Conservation (phyloP, 2,329 filamentous ascomycete species). For the Trichoderma sp. region DNA sequence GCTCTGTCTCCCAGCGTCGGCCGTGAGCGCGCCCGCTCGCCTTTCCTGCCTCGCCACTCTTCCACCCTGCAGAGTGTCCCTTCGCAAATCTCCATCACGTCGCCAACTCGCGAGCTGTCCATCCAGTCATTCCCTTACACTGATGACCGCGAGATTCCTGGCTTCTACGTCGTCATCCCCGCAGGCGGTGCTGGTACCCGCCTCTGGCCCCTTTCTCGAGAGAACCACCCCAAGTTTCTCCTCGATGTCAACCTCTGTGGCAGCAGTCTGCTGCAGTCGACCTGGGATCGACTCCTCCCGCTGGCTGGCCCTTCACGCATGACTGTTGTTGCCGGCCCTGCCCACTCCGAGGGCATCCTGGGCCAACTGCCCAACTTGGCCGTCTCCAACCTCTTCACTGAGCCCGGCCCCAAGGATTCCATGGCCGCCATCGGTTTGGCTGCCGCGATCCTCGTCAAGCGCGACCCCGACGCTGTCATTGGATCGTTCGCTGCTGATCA, state of each 20-base stretch:
- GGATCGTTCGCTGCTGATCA: constrained; percentile 37
- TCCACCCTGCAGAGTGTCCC: constrained; percentile 17
- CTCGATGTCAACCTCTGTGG: constrained; percentile 36
- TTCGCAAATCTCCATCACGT: constrained; percentile 27
- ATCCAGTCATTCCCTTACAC: constrained; percentile 27
- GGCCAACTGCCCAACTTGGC: constrained; percentile 35
- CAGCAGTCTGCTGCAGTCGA: constrained; percentile 36
- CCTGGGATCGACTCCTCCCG: constrained; percentile 36
- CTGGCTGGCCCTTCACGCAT: constrained; percentile 35
- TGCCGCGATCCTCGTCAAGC: constrained; percentile 35
- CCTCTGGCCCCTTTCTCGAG: constrained; percentile 37
- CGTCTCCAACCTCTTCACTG: constrained; percentile 34
- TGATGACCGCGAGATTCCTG: constrained; percentile 34
- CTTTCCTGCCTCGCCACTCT: constrained; percentile 25
- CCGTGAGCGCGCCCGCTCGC: constrained; percentile 22
- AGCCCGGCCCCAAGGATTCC: constrained; percentile 37
- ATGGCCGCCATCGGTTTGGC: constrained; percentile 38
- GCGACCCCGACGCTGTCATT: constrained; percentile 35
- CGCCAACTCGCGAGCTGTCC: constrained; percentile 11
- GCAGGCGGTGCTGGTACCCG: constrained; percentile 38
- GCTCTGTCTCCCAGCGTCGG: constrained; percentile 13
- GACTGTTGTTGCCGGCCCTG: constrained; percentile 36
- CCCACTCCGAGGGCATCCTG: constrained; percentile 35
- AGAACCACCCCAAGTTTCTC: constrained; percentile 38
- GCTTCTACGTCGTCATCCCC: constrained; percentile 37